Conservation (phyloP, 192 early-diverging fungal species). For the Oehlia diaphana region DNA sequence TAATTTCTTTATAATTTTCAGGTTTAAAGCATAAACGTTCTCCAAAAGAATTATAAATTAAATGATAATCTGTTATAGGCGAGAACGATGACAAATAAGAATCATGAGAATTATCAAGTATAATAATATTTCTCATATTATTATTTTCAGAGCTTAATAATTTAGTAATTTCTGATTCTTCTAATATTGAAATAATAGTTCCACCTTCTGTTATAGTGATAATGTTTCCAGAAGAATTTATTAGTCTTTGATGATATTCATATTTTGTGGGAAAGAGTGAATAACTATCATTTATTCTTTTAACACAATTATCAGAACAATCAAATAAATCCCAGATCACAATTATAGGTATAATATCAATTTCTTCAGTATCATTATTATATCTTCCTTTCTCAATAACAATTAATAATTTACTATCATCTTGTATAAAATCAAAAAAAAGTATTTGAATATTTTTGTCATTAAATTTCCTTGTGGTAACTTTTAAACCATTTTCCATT, state of each 20-base stretch:
- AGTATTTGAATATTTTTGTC: background rate
- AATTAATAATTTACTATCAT: background rate
- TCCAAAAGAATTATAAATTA: too few species aligned
- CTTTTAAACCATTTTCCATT: background rate
- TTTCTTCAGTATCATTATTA: too few species aligned
- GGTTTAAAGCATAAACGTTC: background rate
- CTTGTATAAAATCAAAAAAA: background rate
- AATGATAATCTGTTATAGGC: too few species aligned
- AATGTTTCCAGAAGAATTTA: background rate
- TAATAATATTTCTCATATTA: background rate
- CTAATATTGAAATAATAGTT: background rate
- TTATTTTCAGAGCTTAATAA: background rate
- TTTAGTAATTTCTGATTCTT: background rate
- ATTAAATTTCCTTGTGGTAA: background rate
- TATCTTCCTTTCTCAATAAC: background rate
- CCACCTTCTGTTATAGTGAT: background rate
- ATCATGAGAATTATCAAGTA: background rate
- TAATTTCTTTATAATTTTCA: background rate
- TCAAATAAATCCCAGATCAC: background rate
- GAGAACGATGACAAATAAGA: too few species aligned
- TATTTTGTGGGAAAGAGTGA: background rate
- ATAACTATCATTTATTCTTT: background rate
- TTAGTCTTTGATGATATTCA: background rate
- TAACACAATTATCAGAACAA: background rate
- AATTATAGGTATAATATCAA: background rate